A percentile compares a stretch with the other conserved stretches of the same genome.
These are phyloP conservation scores for Brasilioporus rufonigricans DNA, from an alignment of 768 basidiomycete genomes.

Conservation along the genomic window DNA sequence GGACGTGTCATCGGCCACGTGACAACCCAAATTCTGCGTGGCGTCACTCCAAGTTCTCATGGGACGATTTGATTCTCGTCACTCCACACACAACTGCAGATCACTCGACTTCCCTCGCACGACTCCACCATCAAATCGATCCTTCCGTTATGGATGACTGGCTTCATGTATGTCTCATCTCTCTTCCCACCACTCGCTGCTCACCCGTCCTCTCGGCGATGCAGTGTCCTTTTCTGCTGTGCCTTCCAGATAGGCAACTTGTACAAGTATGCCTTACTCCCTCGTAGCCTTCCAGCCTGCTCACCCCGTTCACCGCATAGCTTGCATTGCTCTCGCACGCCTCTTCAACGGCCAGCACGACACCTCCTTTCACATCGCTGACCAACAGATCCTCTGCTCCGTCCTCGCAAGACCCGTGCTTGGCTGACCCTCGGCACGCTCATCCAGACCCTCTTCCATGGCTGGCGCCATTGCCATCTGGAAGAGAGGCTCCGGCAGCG, in stretches of 20 bases:
- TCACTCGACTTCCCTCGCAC: no score
- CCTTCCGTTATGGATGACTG: no score
- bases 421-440: slow-evolving; percentile 76
- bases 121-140: no score
- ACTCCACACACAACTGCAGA: no score
- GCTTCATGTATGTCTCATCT: slow-evolving; percentile 60
- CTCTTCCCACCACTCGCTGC: slow-evolving; percentile 39
- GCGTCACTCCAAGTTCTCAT: no score
- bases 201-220: no score
- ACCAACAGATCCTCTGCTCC: slow-evolving; percentile 82
- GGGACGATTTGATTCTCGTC: no score
- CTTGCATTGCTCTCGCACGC: slow-evolving; percentile 81
- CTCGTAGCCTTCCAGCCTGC: no score
- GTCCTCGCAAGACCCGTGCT: slow-evolving; percentile 62
- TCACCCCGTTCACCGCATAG: slow-evolving; percentile 40
- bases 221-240: slow-evolving; percentile 85
- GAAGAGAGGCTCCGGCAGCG: slow-evolving; percentile 58
- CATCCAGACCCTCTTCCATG: slow-evolving; percentile 75
- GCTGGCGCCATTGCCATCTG: slow-evolving; percentile 67
- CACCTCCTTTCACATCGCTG: no score
- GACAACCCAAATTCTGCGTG: no score
- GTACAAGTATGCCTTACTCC: slow-evolving; percentile 45
- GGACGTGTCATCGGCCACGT: no score
- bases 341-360: no score
- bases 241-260: slow-evolving; percentile 82